Evolutionary conservation across 192 early-diverging fungal genomes (phyloP), one percentile per base, ranked within the genome.

Genomic region (Coemansia sp.): DNA sequence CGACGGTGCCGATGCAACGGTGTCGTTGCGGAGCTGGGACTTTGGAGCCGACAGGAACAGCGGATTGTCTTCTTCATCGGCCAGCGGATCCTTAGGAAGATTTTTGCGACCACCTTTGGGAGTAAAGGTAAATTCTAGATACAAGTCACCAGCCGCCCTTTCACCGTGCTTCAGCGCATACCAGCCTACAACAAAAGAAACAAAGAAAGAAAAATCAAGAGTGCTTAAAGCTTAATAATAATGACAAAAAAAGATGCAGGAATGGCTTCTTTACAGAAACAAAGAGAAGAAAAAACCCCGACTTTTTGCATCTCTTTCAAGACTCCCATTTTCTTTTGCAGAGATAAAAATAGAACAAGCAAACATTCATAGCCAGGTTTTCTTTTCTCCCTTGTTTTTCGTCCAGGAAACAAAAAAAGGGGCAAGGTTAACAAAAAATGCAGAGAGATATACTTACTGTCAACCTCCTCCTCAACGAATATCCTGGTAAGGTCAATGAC

Each of bases 101-200:
- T 55, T 63, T 42, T 68, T 75, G 58, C 69, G 68, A 25, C 83
- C 71, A 29, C 65, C 75, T 40, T 66, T 74, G 32, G 75, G 78
- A 11, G 69, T 81, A 40, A 61, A 84, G 4, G 78, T 81, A 40
- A 84, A 75, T 48, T 81, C 83, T 40, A 84, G 52, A 54, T 81
- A 81, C 5, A 84, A 61, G 30, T 77, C 69, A 12, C 83, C 83
- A 1, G 72, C 69, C 7, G 78, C 63, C 69, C 73, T 84, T 48
- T 75, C 78, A 32, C 66, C 60, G 66, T 33, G 59, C 34, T 73
- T 73, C 45, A 84, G 75, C 30, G 74, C 20, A 48, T 75, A 77
- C 83, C 83, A 84, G 4, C 71, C 80, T 80, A 80, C 51, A 63
- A 4, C 14, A 68, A 8, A 25, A 14, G 22, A 45, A n/a, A 40